Percentiles rank a stretch among this genome's conserved stretches.
phyloP scores from a whole-genome alignment of 1,284 basidiomycete species.

The Melampsora abietis-canadensis region DNA sequence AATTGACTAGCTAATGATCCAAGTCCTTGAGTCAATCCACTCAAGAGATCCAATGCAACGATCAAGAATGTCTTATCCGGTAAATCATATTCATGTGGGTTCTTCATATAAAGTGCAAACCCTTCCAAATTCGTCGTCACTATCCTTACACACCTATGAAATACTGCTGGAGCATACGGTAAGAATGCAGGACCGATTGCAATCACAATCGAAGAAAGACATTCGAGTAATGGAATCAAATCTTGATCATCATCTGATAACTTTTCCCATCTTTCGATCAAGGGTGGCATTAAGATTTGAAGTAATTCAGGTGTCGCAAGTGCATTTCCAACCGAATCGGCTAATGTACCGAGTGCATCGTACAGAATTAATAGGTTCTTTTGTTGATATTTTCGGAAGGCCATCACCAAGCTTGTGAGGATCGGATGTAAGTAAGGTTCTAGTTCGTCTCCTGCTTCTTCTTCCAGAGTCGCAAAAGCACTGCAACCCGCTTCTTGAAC shows the following conservation, averaged over 20 bases:
- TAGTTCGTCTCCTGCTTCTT: conserved; percentile 86
- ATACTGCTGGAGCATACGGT: conserved; percentile 85
- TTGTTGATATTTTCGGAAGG: conserved; percentile 97
- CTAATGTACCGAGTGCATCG: conserved; percentile 94
- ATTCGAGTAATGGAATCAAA: conserved; percentile 92
- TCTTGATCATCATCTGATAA: conserved; percentile 87
- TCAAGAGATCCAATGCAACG: conserved; percentile 90
- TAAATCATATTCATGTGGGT: conserved; percentile 73
- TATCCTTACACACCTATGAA: conserved; percentile 82
- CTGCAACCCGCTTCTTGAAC: conserved; percentile 99
- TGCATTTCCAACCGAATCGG: conserved; percentile 87
- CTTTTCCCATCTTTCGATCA: conserved; percentile 83
- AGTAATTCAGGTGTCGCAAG: conserved; percentile 82
- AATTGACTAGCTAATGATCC: conserved; percentile 71
- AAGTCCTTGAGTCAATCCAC: conserved; percentile 91
- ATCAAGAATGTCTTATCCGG: conserved; percentile 94
- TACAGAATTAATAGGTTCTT: conserved; percentile 99
- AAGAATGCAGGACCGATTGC: conserved; percentile 89
- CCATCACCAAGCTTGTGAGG: conserved; percentile 86
- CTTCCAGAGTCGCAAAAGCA: conserved; percentile 96
- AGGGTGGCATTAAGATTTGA: conserved; percentile 91
- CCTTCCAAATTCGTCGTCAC: conserved; percentile 75
- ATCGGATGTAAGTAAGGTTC: conserved; percentile 93
- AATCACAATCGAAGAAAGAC: conserved; percentile 93
- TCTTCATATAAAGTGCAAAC: conserved; percentile 77